Percentiles rank a stretch among this genome's conserved stretches.
phyloP scores from a whole-genome alignment of 768 basidiomycete species.

The button mushroom (Agaricus bisporus) region DNA sequence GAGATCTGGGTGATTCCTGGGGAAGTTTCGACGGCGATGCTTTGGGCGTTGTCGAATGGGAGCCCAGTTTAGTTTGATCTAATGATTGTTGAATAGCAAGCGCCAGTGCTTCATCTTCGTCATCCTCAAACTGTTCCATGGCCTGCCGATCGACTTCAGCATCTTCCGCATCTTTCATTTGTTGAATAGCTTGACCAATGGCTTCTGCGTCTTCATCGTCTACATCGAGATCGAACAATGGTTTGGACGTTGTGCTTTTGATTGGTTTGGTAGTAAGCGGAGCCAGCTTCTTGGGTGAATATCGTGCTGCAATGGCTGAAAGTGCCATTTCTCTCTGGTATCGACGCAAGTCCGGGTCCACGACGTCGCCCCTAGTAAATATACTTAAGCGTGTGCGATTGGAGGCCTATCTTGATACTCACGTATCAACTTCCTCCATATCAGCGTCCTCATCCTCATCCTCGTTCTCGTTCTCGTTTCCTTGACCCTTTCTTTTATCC shows the following conservation, averaged over 20 bases:
- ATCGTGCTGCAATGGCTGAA: slow-evolving; percentile 47
- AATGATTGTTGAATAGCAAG: slow-evolving; percentile 61
- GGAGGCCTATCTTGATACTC: slow-evolving; percentile 19
- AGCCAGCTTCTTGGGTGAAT: slow-evolving; percentile 30
- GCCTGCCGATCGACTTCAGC: slow-evolving; percentile 8
- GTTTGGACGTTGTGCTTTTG: slow-evolving; percentile 30
- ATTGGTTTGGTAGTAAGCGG: slow-evolving; percentile 21
- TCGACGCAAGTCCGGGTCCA: slow-evolving; percentile 60
- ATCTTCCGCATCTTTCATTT: slow-evolving; percentile 44
- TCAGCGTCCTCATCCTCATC: slow-evolving; percentile 55
- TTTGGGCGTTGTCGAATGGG: not conserved
- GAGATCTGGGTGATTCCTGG: not conserved
- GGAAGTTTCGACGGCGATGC: not conserved
- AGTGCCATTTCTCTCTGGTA: slow-evolving; percentile 59
- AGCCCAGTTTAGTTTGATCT: slow-evolving; percentile 24
- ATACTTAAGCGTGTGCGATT: not conserved
- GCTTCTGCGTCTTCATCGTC: slow-evolving; percentile 40
- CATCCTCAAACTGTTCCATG: slow-evolving; percentile 29
- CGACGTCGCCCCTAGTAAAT: slow-evolving; percentile 16
- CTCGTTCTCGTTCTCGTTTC: slow-evolving; percentile 48
- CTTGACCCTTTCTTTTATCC: slow-evolving; percentile 75
- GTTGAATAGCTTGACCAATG: slow-evolving; percentile 13
- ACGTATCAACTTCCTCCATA: slow-evolving; percentile 83
- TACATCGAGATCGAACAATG: slow-evolving; percentile 46
- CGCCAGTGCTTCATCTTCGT: slow-evolving; percentile 52